phyloP scores from a whole-genome alignment of 2,329 filamentous ascomycete genomes.

The Exserohilum turcica region DNA sequence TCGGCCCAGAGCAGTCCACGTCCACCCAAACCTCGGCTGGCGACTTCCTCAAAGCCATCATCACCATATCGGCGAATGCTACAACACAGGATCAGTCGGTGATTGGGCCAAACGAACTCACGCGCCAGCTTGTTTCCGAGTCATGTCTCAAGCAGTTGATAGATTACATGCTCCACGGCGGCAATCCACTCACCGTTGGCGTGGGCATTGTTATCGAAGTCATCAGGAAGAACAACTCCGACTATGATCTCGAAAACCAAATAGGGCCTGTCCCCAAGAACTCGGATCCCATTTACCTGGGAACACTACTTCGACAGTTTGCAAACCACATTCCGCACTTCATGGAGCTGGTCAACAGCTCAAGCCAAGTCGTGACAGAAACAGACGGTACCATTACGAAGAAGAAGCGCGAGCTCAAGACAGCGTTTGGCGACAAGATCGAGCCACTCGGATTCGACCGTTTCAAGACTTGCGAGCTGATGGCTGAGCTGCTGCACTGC shows the following conservation, averaged over 20 bases:
- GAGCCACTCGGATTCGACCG: slow-evolving; percentile 95
- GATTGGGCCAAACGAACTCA: slow-evolving; percentile 96
- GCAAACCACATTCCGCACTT: slow-evolving; percentile 91
- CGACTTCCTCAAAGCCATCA: slow-evolving; percentile 97
- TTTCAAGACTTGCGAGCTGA: slow-evolving; percentile 98
- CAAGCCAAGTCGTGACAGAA: slow-evolving; percentile 63
- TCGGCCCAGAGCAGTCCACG: slow-evolving; percentile 82
- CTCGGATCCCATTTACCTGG: slow-evolving; percentile 95
- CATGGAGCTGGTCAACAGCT: slow-evolving; percentile 84
- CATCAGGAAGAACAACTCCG: slow-evolving; percentile 98
- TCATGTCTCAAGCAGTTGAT: slow-evolving; percentile 84
- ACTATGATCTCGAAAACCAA: slow-evolving; percentile 93
- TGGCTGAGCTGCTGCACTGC: slow-evolving; percentile 96
- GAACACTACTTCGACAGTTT: slow-evolving; percentile 85
- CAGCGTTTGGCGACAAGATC: slow-evolving; percentile 88
- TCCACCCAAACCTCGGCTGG: slow-evolving; percentile 95
- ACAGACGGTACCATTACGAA: slow-evolving; percentile 64
- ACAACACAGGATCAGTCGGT: slow-evolving; percentile 99
- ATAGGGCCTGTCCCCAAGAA: slow-evolving; percentile 78
- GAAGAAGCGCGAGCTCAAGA: slow-evolving; percentile 75
- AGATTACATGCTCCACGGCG: slow-evolving; percentile 86
- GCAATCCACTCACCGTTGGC: slow-evolving; percentile 92
- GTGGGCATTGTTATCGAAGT: slow-evolving; percentile 98
- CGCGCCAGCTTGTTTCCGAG: slow-evolving; percentile 88
- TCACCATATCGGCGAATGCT: slow-evolving; percentile 97